Conservation (phyloP, 768 basidiomycete species). For the Dioszegia hungarica region DNA sequence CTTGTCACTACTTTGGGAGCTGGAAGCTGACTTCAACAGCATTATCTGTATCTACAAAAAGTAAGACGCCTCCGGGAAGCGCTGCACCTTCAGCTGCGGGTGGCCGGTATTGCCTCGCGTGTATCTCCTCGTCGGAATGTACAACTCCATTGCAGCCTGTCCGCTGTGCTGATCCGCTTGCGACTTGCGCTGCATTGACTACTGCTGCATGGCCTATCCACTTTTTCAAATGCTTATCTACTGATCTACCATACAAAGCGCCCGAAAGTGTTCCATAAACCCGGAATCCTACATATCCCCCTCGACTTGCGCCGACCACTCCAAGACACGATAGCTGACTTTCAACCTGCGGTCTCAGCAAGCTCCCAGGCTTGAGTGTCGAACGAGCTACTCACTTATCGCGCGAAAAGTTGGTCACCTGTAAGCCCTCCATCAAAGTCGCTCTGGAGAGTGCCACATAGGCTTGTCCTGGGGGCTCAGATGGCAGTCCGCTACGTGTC, state of each 20-base stretch:
- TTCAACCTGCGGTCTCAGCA: not conserved
- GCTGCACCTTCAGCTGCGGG: too few relatives aligned
- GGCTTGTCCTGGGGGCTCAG: constrained; percentile 15
- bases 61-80: too few relatives aligned
- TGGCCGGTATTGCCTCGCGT: too few relatives aligned
- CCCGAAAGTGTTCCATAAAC: too few relatives aligned
- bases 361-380: not conserved
- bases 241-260: too few relatives aligned
- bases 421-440: constrained; percentile 36
- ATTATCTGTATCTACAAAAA: constrained; percentile 49
- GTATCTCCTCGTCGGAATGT: too few relatives aligned
- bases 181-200: too few relatives aligned
- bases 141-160: not conserved
- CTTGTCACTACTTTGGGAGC: too few relatives aligned
- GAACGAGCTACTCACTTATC: constrained; percentile 4
- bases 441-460: constrained; percentile 47
- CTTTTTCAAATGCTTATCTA: not conserved
- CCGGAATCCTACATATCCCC: too few relatives aligned
- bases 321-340: not conserved
- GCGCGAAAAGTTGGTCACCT: constrained; percentile 27
- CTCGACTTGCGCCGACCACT: not conserved
- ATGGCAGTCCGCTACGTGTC: not conserved
- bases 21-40: constrained; percentile 13
- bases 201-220: too few relatives aligned
- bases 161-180: too few relatives aligned